Evolutionary conservation across 352 stramenopile species (phyloP), one percentile per base, ranked within the genome.

Genomic region (Thalassiosira sp.): DNA sequence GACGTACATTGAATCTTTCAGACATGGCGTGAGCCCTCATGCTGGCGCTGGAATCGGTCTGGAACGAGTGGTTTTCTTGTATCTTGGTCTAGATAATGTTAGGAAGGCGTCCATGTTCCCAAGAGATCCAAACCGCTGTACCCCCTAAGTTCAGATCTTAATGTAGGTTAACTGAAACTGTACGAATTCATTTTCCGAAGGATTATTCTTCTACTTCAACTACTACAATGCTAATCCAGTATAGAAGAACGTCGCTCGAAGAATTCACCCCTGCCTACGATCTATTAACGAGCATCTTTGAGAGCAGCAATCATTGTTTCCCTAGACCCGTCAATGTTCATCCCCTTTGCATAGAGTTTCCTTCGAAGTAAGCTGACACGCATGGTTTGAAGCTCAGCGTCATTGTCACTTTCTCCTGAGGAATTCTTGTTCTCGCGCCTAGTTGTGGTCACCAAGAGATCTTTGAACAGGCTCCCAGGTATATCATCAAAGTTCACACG

Each of bases 31-130:
- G 24, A 90, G 95, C 31, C 97, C 97, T 28, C 97, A 99, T 89
- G 97, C 94, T 35, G 97, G 97, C 62, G 97, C 96, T 77, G 97
- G 97, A 72, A 98, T 99, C 74, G 97, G 97, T 63, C 88, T 99
- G 48, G 97, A 99, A 88, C 94, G 97, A 59, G 97, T 99, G 31
- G 96, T 99, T 31, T 99, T 99, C 93, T 93, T 99, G 33, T 99
- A 98, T 86, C 90, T 99, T 22, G 97, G 96, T 15, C 91, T 99
- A 15, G 95, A 96, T 80, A 99, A 99, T 94, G 98, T 99, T 61
- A 92, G 97, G 84, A 98, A 99, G 88, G 94, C 95, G 33, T 98
- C 94, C 27, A 98, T 99, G 95, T 99, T 99, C 91, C 97, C 97
- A 24, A 93, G 97, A 71, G 97, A 99, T 91, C 97, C 97, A 51